Evolutionary conservation across 2,329 filamentous ascomycete species (phyloP).

Genomic region (Xylaria sp.): DNA sequence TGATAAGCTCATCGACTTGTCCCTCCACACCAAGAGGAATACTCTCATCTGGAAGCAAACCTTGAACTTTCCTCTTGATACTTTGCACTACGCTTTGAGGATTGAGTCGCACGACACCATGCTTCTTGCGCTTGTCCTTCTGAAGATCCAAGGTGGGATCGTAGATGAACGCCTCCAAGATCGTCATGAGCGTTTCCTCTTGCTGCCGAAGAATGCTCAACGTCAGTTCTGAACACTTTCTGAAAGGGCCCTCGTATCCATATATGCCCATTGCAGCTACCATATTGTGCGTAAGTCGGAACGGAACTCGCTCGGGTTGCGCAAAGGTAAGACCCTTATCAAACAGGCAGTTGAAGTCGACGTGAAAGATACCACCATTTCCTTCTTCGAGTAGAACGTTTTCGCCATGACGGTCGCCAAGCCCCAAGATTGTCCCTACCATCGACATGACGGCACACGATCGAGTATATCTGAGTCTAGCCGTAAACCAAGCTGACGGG

Average conservation of each 20-base stretch:
- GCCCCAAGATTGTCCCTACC: slow-evolving; percentile 91
- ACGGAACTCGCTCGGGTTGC: slow-evolving; percentile 93
- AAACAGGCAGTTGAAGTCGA: slow-evolving; percentile 99
- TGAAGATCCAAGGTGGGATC: slow-evolving; percentile 96
- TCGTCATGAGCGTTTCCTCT: slow-evolving; percentile 96
- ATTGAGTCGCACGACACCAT: slow-evolving; percentile 62
- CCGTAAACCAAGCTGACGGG: slow-evolving; percentile 90
- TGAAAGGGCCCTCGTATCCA: slow-evolving; percentile 92
- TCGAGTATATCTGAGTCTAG: slow-evolving; percentile 87
- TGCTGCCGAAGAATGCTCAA: slow-evolving; percentile 86
- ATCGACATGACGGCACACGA: slow-evolving; percentile 99
- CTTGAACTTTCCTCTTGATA: slow-evolving; percentile 86
- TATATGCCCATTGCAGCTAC: slow-evolving; percentile 96
- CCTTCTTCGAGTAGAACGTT: slow-evolving; percentile 96
- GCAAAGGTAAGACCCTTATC: slow-evolving; percentile 97
- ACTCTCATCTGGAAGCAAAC: slow-evolving; percentile 84
- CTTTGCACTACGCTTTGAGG: slow-evolving; percentile 85
- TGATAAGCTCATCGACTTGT: slow-evolving; percentile 95
- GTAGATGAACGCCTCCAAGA: slow-evolving; percentile 95
- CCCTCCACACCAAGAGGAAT: slow-evolving; percentile 95
- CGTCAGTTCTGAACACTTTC: slow-evolving; percentile 89
- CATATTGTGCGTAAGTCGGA: slow-evolving; percentile 98
- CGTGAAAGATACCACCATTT: slow-evolving; percentile 93
- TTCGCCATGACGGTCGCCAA: slow-evolving; percentile 96
- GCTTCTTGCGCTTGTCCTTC: slow-evolving; percentile 71